A percentile compares a stretch with the other conserved stretches of the same genome.
Evolutionary conservation across 805 yeast genomes (phyloP).

Genomic region (Ogataea degrootiae): DNA sequence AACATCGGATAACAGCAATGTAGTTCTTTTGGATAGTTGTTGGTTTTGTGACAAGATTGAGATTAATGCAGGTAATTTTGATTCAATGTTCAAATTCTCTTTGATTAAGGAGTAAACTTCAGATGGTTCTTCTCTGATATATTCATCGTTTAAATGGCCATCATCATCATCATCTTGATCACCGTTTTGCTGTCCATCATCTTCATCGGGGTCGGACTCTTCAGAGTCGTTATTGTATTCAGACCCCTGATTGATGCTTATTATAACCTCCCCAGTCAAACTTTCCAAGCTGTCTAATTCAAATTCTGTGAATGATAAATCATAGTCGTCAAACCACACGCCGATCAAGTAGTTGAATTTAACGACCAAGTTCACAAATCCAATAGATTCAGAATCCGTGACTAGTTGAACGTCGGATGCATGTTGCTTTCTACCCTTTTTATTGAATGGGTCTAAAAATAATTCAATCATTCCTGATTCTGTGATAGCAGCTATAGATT

Average conservation of each 20-base stretch:
- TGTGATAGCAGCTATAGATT: constrained; percentile 25
- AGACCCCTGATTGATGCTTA: constrained; percentile 11
- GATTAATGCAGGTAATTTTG: constrained; percentile 23
- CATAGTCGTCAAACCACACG: constrained; percentile 26
- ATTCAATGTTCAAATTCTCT: constrained; percentile 19
- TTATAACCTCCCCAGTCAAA: constrained; percentile 15
- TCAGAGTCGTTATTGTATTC: not conserved
- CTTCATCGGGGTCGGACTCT: constrained; percentile 11
- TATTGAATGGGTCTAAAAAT: constrained; percentile 18
- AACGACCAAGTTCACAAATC: constrained; percentile 10
- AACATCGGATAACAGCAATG: constrained; percentile 46
- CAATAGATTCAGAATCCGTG: constrained; percentile 10
- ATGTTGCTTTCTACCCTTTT: constrained; percentile 17
- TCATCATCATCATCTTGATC: constrained; percentile 5
- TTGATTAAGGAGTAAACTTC: constrained; percentile 20
- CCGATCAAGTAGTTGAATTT: constrained; percentile 9
- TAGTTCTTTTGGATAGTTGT: constrained; percentile 48
- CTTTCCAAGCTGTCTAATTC: constrained; percentile 29
- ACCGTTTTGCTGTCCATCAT: not conserved
- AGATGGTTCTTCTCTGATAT: constrained; percentile 20
- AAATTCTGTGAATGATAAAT: constrained; percentile 25
- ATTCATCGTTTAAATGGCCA: constrained; percentile 11
- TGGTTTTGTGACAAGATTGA: constrained; percentile 25
- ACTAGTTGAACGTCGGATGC: constrained; percentile 11
- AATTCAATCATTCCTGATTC: constrained; percentile 21